A percentile compares a stretch with the other conserved stretches of the same genome.
phyloP scores from a whole-genome alignment of 179 eudicot species.

The Patellifolia procumbens region DNA sequence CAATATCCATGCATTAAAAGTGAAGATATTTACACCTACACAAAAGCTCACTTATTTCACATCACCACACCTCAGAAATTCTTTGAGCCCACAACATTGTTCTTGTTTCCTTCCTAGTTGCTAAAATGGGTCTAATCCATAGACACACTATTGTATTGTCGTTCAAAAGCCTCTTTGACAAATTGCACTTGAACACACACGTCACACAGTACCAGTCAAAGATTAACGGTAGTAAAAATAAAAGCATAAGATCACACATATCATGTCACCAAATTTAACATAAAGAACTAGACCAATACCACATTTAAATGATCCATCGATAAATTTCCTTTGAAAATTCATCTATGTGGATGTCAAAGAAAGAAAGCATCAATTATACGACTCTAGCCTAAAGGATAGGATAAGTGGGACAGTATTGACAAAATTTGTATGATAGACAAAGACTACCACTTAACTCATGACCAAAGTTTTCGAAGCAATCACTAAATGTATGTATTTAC shows the following conservation, averaged over 20 bases:
- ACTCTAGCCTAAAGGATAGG: conserved; percentile 21
- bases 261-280: background rate
- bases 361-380: conserved; percentile 21
- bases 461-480: conserved; percentile 5
- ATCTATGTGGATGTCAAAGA: conserved; percentile 12
- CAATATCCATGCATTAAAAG: too few relatives aligned
- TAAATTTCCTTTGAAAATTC: background rate
- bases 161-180: background rate
- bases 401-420: conserved; percentile 21
- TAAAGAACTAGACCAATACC: background rate
- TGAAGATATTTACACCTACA: too few relatives aligned
- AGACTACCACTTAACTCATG: conserved; percentile 28
- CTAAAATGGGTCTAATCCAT: background rate
- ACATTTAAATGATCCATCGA: background rate
- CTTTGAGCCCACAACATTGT: background rate
- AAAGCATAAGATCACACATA: background rate
- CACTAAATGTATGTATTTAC: too few relatives aligned
- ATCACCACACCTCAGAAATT: too few relatives aligned
- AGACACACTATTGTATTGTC: background rate
- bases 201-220: background rate
- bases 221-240: background rate
- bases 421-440: conserved; percentile 24
- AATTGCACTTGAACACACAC: too few relatives aligned
- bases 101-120: background rate
- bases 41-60: too few relatives aligned